These are phyloP conservation scores for Drosera capensis DNA, from an alignment of 148 eudicot species.

Conservation along the genomic window DNA sequence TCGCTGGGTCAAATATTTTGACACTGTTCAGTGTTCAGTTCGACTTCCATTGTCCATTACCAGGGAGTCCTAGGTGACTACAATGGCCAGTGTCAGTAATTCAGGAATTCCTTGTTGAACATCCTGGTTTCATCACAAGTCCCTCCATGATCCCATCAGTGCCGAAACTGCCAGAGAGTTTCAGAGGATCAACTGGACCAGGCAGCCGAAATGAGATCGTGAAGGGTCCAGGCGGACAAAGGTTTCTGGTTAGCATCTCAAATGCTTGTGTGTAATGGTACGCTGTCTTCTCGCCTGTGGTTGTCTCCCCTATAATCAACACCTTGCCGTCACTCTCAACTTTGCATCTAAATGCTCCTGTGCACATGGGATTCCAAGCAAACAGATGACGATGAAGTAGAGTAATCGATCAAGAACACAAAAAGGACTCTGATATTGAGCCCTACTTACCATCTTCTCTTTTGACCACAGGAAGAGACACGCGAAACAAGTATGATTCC, in stretches of 20 bases:
- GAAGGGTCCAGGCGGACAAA: conserved; percentile 85
- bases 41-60: too few species aligned
- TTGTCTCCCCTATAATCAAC: conserved; percentile 62
- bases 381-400: too few species aligned
- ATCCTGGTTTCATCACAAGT: conserved; percentile 38
- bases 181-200: conserved; percentile 83
- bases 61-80: too few species aligned
- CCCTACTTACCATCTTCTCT: conserved; percentile 93
- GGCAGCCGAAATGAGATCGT: conserved; percentile 64
- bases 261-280: conserved; percentile 34
- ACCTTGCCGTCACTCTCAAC: conserved; percentile 76
- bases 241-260: conserved; percentile 66
- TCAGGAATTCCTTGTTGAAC: too few species aligned
- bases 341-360: conserved; percentile 85
- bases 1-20: too few species aligned
- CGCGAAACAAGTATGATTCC: conserved; percentile 72
- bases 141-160: conserved; percentile 86
- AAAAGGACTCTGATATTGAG: too few species aligned
- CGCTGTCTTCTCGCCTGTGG: conserved; percentile 50
- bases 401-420: too few species aligned
- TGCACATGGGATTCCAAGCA: conserved; percentile 4
- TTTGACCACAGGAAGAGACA: conserved; percentile 88
- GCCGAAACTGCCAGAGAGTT: conserved; percentile 58
- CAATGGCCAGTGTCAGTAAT: too few species aligned
- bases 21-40: too few species aligned